Percentiles rank a stretch among this genome's conserved stretches.
phyloP scores from a whole-genome alignment of 2,329 filamentous ascomycete genomes.

The Xylaria multiplex region DNA sequence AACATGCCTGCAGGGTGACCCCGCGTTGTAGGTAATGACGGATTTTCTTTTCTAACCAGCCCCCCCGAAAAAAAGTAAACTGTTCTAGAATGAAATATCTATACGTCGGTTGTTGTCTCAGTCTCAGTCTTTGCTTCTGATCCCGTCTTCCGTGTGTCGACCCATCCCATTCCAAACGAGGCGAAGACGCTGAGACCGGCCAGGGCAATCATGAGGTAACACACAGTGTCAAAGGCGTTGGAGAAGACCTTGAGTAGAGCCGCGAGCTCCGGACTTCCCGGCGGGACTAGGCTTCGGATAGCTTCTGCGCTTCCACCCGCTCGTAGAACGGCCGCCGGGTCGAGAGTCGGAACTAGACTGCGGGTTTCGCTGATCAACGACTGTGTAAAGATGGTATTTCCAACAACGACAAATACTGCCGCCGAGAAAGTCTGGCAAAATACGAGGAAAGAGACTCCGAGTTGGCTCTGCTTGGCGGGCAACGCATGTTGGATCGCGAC shows the following conservation, averaged over 20 bases:
- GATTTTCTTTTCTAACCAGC: background rate
- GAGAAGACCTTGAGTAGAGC: conserved; percentile 42
- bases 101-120: conserved; percentile 10
- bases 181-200: conserved; percentile 41
- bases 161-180: conserved; percentile 47
- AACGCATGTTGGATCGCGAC: conserved; percentile 47
- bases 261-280: conserved; percentile 44
- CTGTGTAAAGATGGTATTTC: conserved; percentile 47
- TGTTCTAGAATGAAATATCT: conserved; percentile 1
- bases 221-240: conserved; percentile 42
- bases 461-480: conserved; percentile 41
- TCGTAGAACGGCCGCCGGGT: conserved; percentile 40
- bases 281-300: conserved; percentile 44
- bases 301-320: conserved; percentile 47
- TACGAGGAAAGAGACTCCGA: conserved; percentile 45
- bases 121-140: conserved; percentile 11
- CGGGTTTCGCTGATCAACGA: conserved; percentile 39
- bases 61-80: background rate
- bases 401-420: conserved; percentile 46
- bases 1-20: background rate
- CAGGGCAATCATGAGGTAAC: conserved; percentile 44
- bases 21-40: background rate
- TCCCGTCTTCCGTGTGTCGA: conserved; percentile 44
- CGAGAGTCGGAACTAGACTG: conserved; percentile 42
- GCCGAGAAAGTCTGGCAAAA: conserved; percentile 46